These are phyloP conservation scores for Septoria linicola DNA, from an alignment of 2,329 filamentous ascomycete species.

Conservation along the genomic window DNA sequence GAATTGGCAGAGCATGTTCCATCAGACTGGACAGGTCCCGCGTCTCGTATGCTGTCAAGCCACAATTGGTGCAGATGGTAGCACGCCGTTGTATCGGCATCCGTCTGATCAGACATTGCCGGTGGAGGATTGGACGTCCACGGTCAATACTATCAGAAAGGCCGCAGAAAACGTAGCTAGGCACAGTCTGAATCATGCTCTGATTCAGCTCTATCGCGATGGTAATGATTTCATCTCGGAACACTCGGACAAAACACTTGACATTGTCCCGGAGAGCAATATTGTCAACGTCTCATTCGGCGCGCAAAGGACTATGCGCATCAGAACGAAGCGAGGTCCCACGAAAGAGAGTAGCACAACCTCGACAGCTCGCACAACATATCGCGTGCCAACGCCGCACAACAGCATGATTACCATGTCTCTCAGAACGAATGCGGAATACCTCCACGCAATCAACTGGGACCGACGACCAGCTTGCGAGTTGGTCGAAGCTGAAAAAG, in stretches of 20 bases:
- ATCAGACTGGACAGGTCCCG: conserved; percentile 87
- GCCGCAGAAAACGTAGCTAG: conserved; percentile 70
- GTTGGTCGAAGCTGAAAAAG: conserved; percentile 68
- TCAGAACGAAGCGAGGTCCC: conserved; percentile 71
- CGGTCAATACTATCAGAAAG: conserved; percentile 66
- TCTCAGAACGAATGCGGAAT: conserved; percentile 74
- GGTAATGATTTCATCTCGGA: conserved; percentile 92
- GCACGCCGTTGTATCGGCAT: conserved; percentile 88
- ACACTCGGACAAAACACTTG: conserved; percentile 94
- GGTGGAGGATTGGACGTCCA: conserved; percentile 70
- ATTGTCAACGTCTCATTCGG: conserved; percentile 96
- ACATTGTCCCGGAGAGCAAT: conserved; percentile 75
- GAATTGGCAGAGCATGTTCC: conserved; percentile 86
- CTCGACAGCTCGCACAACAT: conserved; percentile 48
- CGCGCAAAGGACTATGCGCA: conserved; percentile 82
- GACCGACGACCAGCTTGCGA: conserved; percentile 73
- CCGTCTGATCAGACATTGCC: conserved; percentile 85
- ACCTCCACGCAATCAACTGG: conserved; percentile 87
- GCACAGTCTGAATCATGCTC: conserved; percentile 82
- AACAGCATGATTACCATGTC: conserved; percentile 87
- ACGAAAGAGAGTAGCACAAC: neutral
- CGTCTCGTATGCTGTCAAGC: conserved; percentile 90
- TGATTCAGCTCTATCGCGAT: conserved; percentile 90
- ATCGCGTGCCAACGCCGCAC: conserved; percentile 75
- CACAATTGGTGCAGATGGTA: conserved; percentile 69